Conservation (phyloP, 345 rosid genomes). For the Psidium friedrichsthalianum region DNA sequence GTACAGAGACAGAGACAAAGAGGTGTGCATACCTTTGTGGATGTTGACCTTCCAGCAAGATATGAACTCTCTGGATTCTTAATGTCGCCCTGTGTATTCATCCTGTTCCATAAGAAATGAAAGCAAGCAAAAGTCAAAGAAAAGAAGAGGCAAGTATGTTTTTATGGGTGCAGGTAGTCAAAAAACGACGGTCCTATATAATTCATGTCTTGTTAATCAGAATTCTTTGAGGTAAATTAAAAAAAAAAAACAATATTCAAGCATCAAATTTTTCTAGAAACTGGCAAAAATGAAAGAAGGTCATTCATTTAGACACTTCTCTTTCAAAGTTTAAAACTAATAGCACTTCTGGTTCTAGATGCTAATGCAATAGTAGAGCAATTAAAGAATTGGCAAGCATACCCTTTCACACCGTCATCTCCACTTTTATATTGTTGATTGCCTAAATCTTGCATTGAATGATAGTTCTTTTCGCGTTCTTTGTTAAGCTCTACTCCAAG, state of each 20-base stretch:
- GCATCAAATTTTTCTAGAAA: not conserved
- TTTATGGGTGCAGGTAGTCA: not conserved
- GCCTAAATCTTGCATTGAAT: constrained; percentile 23
- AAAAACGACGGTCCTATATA: not conserved
- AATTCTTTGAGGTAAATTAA: not conserved
- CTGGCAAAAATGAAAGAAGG: not conserved
- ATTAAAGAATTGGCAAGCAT: constrained; percentile 6
- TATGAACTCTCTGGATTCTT: constrained; percentile 16
- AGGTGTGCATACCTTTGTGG: constrained; percentile 31
- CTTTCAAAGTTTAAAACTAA: not conserved
- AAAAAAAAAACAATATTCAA: not conserved
- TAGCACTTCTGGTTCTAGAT: not conserved
- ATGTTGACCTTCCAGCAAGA: constrained; percentile 26
- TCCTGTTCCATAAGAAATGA: constrained; percentile 28
- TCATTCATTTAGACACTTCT: not conserved
- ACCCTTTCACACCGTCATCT: constrained; percentile 30
- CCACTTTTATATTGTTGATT: constrained; percentile 15
- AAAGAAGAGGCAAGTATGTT: not conserved
- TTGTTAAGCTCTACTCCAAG: constrained; percentile 40
- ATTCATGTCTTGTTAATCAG: not conserved
- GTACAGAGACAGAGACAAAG: not conserved
- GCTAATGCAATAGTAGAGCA: not conserved
- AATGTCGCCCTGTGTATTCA: constrained; percentile 29
- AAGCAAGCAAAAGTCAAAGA: not conserved
- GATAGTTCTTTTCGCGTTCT: constrained; percentile 22